Evolutionary conservation across 192 early-diverging fungal genomes (phyloP).

Genomic region (Chytriomyces hyalinus): DNA sequence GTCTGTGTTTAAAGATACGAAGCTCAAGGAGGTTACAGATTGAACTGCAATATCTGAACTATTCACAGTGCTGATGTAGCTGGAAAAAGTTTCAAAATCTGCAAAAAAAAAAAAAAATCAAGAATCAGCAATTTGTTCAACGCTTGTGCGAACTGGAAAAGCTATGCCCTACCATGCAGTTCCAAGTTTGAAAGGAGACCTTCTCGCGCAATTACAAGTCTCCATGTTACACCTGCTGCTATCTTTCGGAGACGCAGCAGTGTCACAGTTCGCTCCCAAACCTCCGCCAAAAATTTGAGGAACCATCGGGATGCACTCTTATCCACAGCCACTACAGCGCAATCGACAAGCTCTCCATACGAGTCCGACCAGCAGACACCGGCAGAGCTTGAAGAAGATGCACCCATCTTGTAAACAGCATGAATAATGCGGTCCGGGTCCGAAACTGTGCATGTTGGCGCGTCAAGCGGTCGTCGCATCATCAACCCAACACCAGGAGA

Average conservation of each 20-base stretch:
- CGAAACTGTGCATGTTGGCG: background rate
- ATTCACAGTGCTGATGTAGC: background rate
- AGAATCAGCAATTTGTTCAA: background rate
- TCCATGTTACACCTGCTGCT: constrained; percentile 5
- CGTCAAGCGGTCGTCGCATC: constrained; percentile 13
- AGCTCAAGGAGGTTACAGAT: constrained; percentile 16
- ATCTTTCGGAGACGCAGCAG: constrained; percentile 9
- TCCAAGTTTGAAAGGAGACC: background rate
- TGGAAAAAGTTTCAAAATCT: constrained; percentile 24
- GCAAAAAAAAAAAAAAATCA: background rate
- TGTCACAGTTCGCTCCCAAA: constrained; percentile 20
- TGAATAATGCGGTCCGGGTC: constrained; percentile 31
- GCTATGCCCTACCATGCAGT: background rate
- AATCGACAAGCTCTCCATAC: constrained; percentile 26
- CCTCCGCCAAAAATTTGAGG: constrained; percentile 13
- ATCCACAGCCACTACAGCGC: background rate
- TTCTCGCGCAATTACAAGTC: constrained; percentile 16
- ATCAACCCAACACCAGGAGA: constrained; percentile 9
- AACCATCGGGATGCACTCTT: background rate
- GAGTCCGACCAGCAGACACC: constrained; percentile 30
- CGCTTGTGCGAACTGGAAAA: background rate
- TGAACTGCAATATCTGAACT: background rate
- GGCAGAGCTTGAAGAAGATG: background rate
- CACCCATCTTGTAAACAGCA: background rate
- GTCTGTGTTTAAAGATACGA: constrained; percentile 15